Base-by-base conservation (phyloP, 2,329 filamentous ascomycete species). In the Botrytis pseudocinerea region DNA sequence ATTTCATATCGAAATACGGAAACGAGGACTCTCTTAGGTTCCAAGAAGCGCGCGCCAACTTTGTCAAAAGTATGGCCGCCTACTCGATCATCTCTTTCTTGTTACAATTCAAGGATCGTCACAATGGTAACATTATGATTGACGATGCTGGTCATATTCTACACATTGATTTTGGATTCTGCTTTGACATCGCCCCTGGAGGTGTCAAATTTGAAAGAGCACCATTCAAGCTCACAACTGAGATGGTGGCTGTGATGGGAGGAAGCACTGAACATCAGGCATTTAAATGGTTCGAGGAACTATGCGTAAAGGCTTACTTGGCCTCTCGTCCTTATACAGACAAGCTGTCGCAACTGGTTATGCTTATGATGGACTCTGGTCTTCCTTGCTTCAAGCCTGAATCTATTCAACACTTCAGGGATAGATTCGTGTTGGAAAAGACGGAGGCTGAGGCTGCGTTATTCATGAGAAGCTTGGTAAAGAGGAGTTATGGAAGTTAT, bases 101-200 rank as follows among this genome's bases (percentile, higher is more conserved):
- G 22, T 85, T 99, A 54, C 97, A 99, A 80, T 98, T 99, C 90
- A 99, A 99, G 83, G 96, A 99, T 82, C 91, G 96, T 4, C 96
- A 99, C 85, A 99, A 99, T 82, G 96, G 96, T 75, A 99, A 99
- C 85, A 99, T 99, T 85, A 99, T 99, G 97, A 91, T 99, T 76
- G 95, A 99, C 82, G 95, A 98, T 80, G 93, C 92, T 0, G 96
- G 97, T 6, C 96, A 99, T 83, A 97, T 99, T 79, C 89, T 99
- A 71, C 96, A 99, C 85, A 98, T 99, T 78, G 96, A 99, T 82
- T 99, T 99, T 80, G 96, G 96, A 16, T 99, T 99, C 88, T 98
- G 95, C 84, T 99, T 99, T 83, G 97, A 99, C 80, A 98, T 99
- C 78, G 96, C 95, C 1, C 96, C 96, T 0, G 96, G 96, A 65